Evolutionary conservation across 164 flowering plant genomes (phyloP).

Genomic region (Dillenia turbinata): DNA sequence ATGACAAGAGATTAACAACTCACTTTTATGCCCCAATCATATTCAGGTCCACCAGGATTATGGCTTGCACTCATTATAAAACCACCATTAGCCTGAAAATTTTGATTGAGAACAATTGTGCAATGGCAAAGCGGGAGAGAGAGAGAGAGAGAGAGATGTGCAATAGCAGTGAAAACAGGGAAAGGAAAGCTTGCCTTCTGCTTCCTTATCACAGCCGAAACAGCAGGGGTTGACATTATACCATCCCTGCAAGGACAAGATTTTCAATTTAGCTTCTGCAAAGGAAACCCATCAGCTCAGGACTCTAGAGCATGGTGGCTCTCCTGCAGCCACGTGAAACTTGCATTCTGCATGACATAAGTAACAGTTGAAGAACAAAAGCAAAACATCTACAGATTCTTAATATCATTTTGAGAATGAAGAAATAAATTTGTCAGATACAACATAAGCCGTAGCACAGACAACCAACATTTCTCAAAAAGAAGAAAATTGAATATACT

Average conservation of each 20-base stretch:
- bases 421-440: too few relatives aligned
- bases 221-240: constrained; percentile 94
- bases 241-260: constrained; percentile 71
- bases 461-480: too few relatives aligned
- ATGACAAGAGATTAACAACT: constrained; percentile 4
- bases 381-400: too few relatives aligned
- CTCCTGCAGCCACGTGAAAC: too few relatives aligned
- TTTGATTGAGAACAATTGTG: constrained; percentile 2
- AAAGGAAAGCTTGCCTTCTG: constrained; percentile 47
- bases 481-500: too few relatives aligned
- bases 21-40: constrained; percentile 99
- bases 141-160: neutral
- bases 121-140: neutral
- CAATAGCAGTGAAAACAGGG: neutral
- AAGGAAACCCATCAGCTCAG: too few relatives aligned
- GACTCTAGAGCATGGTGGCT: too few relatives aligned
- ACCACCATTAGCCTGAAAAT: constrained; percentile 91
- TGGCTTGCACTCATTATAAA: constrained; percentile 99
- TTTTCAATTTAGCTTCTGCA: constrained; percentile 5
- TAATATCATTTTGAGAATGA: too few relatives aligned
- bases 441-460: too few relatives aligned
- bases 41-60: constrained; percentile 98
- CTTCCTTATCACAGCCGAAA: constrained; percentile 95
- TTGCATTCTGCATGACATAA: too few relatives aligned
- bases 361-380: too few relatives aligned